Base-by-base conservation (phyloP, 768 basidiomycete species). In the Leucosporidium creatinivorum region DNA sequence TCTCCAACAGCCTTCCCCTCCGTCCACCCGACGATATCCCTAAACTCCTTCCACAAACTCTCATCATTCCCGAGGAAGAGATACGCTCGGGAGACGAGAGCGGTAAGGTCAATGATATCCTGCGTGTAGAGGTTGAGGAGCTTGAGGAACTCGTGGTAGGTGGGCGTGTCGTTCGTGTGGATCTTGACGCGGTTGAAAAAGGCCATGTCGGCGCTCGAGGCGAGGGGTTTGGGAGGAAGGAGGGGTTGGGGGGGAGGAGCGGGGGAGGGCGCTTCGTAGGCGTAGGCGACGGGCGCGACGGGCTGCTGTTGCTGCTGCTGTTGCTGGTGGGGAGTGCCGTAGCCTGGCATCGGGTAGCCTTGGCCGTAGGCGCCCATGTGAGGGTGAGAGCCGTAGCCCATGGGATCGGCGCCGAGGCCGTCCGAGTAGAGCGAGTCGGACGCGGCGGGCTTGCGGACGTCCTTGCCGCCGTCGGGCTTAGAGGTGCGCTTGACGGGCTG, bases 151-250 rank as follows among this genome's bases (percentile, higher is more conserved):
- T 98, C 93, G 75, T 93, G 68, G 67, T 82, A 82, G 36, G 76
- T 77, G 31, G 74, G 70, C 62, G 77, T 77, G 74, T 82, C 80
- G 64, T 80, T 80, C 69, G 80, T 78, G 69, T 76, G 75, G 62
- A 78, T 79, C 74, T 81, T 82, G 75, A 91, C 89, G 59, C 89
- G 86, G 75, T 93, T 92, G 76, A 97, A 97, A 83, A 97, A 97
- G 19, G 89, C 81, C 39, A 92, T 83, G 75, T 94, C 91, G 70
- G 89, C 87, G 15, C 52, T 30, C 23, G 63, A 63, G 23, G 72
- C 66, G n/a, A 54, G 31, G 2, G 69, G 58, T 54, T 69, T 69
- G 36, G 66, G 63, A 39, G 66, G 70, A 69, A 62, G 70, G 66
- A 61, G 66, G 3, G 67, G 52, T 70, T 61, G 59, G 48, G 61